Conservation (phyloP, 495 filamentous ascomycete species). For the Tuber brumale region DNA sequence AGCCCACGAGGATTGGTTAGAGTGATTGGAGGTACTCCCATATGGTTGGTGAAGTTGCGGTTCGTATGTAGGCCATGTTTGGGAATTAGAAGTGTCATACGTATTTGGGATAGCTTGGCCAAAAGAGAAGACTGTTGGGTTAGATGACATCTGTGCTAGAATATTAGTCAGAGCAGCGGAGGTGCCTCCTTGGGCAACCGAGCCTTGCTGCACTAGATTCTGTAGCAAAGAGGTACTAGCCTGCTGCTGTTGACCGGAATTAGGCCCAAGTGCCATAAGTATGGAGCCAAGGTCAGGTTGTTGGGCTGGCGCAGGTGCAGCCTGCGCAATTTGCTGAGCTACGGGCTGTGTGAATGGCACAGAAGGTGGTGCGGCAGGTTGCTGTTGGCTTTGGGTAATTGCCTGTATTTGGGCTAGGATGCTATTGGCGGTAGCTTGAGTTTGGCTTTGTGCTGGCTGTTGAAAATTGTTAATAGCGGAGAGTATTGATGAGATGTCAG, state of each 20-base stretch:
- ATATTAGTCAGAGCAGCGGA: constrained; percentile 27
- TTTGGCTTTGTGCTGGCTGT: constrained; percentile 15
- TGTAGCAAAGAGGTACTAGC: constrained; percentile 26
- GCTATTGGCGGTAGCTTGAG: constrained; percentile 31
- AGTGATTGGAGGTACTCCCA: constrained; percentile 22
- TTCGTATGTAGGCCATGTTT: constrained; percentile 29
- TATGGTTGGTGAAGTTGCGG: constrained; percentile 31
- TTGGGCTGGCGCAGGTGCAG: constrained; percentile 24
- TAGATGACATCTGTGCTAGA: constrained; percentile 28
- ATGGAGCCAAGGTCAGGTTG: constrained; percentile 33
- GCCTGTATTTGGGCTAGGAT: constrained; percentile 35
- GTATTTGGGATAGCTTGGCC: constrained; percentile 16
- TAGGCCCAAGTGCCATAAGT: constrained; percentile 33
- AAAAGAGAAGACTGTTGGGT: constrained; percentile 23
- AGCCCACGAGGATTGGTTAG: constrained; percentile 31
- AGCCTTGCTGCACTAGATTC: constrained; percentile 29
- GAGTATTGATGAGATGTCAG: constrained; percentile 37
- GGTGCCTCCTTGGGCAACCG: constrained; percentile 16
- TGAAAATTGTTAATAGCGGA: constrained; percentile 23
- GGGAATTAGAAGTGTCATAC: constrained; percentile 25
- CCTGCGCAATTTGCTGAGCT: constrained; percentile 1
- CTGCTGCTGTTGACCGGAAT: constrained; percentile 26
- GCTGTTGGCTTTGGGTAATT: constrained; percentile 27
- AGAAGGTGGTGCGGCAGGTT: constrained; percentile 23
- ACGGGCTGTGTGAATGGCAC: constrained; percentile 19